Conservation (phyloP, 306 rosid species). For the Cucurbita ficifolia region DNA sequence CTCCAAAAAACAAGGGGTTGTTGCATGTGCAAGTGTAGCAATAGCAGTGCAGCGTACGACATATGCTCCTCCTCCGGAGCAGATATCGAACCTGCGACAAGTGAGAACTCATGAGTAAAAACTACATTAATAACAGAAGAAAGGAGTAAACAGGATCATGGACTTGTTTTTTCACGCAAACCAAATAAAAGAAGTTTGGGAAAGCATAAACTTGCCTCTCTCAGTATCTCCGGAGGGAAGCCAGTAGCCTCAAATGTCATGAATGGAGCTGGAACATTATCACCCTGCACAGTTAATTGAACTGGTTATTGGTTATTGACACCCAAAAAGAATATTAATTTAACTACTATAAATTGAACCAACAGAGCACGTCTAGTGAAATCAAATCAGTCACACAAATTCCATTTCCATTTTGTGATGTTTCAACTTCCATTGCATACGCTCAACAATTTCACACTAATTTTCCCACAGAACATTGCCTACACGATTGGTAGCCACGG, state of each 20-base stretch:
- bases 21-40: conserved; percentile 92
- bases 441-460: background rate
- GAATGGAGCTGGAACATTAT: conserved; percentile 85
- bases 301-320: conserved; percentile 2
- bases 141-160: conserved; percentile 11
- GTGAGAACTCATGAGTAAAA: conserved; percentile 69
- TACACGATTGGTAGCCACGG: background rate
- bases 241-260: conserved; percentile 84
- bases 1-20: conserved; percentile 93
- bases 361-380: background rate
- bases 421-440: background rate
- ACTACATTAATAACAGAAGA: conserved; percentile 8
- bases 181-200: background rate
- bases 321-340: background rate
- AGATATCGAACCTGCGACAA: conserved; percentile 99
- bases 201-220: conserved; percentile 53
- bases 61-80: conserved; percentile 99
- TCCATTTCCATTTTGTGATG: background rate
- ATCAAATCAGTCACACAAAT: background rate
- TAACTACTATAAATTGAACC: background rate
- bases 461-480: background rate
- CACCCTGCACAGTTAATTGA: conserved; percentile 50
- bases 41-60: conserved; percentile 99
- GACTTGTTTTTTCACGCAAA: background rate
- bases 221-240: conserved; percentile 88